Base-by-base conservation (phyloP, 768 basidiomycete species). In the Hericium rajendrae region DNA sequence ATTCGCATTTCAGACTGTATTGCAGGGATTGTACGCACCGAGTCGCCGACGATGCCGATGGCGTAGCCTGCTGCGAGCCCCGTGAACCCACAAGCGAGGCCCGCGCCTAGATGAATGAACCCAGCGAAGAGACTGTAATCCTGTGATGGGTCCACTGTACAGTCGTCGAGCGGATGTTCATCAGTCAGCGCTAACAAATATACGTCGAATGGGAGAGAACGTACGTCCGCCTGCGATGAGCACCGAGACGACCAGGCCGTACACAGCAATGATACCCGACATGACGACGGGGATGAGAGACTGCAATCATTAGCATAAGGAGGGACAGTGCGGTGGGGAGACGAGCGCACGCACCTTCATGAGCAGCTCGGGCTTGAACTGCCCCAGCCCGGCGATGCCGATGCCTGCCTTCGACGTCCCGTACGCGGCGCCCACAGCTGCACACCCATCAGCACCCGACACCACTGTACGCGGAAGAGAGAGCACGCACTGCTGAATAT, bases 211-310 rank as follows among this genome's bases (percentile, higher is more conserved):
- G 18, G 20, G 20, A 1, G 6, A 52, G 26, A 38, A 85, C 93
- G 69, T 70, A 97, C 94, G 78, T 69, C 84, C 82, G 67, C 83
- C 77, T 56, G 90, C 86, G 70, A 99, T 97, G 68, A 99, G 82
- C 56, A 98, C 95, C n/a, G 94, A 94, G 51, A 99, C 95, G 72
- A 99, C 97, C 60, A 99, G 84, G 67, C 97, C 97, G 74, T 99
- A 97, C 65, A 98, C 95, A 71, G 91, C 95, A 76, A 98, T 97
- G 77, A 98, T 98, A 93, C 95, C 95, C 80, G 95, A 95, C 95
- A 98, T 97, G 74, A 99, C 88, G 71, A 97, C 94, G 49, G 94
- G 94, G 54, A 98, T 84, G 56, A 62, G 57, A 6, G 60, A 58
- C 57, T 62, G 38, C 6, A 13, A 12, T n/a, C 38, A 37, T 4